Conservation (phyloP, 2,329 filamentous ascomycete genomes). For the Emmonsia crescens region DNA sequence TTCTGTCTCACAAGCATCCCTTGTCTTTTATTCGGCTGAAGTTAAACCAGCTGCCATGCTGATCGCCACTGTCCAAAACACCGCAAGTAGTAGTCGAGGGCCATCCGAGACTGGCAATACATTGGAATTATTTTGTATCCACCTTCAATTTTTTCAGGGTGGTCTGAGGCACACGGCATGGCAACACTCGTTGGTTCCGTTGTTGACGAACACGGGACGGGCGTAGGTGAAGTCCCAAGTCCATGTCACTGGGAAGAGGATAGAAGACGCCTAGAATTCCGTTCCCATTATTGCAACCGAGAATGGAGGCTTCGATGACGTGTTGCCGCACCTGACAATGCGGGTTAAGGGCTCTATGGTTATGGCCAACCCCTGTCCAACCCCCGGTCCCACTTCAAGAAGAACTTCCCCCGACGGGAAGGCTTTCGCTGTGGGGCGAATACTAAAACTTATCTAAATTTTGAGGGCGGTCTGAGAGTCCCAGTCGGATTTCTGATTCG, state of each 20-base stretch:
- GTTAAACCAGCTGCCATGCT: not conserved
- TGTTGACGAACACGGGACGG: not conserved
- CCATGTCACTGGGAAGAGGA: slow-evolving; percentile 12
- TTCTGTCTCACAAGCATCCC: not conserved
- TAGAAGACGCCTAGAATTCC: slow-evolving; percentile 3
- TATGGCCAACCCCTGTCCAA: not conserved
- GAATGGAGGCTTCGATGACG: slow-evolving; percentile 4
- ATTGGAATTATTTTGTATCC: not conserved
- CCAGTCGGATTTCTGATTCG: not conserved
- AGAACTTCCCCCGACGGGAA: not conserved
- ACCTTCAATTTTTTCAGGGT: not conserved
- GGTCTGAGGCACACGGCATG: not conserved
- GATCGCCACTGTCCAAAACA: not conserved
- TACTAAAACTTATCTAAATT: not conserved
- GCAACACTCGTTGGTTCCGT: not conserved
- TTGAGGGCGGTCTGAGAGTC: not conserved
- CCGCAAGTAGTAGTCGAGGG: not conserved
- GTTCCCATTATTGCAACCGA: not conserved
- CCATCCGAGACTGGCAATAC: not conserved
- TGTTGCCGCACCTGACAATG: slow-evolving; percentile 2
- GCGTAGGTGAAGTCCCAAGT: slow-evolving; percentile 7
- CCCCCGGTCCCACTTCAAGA: not conserved
- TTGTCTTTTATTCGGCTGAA: not conserved
- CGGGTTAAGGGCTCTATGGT: not conserved
- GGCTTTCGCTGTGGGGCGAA: not conserved